Evolutionary conservation across 1,284 basidiomycete species (phyloP).

Genomic region (Acaromyces ingoldii): DNA sequence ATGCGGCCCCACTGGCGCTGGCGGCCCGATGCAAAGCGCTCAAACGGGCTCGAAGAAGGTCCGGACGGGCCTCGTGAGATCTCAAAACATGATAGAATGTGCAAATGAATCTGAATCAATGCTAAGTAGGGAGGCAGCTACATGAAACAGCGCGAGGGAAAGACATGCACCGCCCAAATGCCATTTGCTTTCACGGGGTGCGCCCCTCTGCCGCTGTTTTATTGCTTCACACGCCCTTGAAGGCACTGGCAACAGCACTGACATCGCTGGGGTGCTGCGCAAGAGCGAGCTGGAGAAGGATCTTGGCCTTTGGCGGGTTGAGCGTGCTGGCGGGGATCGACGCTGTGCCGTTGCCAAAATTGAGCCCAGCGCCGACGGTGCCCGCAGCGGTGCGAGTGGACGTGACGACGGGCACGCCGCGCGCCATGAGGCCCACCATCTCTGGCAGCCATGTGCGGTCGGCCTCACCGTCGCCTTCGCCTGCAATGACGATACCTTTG

Average conservation of each 20-base stretch:
- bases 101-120: too few relatives aligned
- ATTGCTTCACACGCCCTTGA: neutral
- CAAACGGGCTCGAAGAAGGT: too few relatives aligned
- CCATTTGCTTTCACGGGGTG: too few relatives aligned
- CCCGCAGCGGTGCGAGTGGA: slow-evolving; percentile 20
- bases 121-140: too few relatives aligned
- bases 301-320: slow-evolving; percentile 26
- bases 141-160: too few relatives aligned
- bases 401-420: slow-evolving; percentile 15
- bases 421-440: slow-evolving; percentile 5
- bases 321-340: slow-evolving; percentile 17
- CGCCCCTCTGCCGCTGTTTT: too few relatives aligned
- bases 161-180: too few relatives aligned
- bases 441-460: slow-evolving; percentile 4
- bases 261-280: neutral
- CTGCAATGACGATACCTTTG: slow-evolving; percentile 40
- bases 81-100: too few relatives aligned
- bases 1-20: too few relatives aligned
- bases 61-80: too few relatives aligned
- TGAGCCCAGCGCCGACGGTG: slow-evolving; percentile 3
- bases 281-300: slow-evolving; percentile 14
- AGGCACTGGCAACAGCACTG: neutral
- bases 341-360: neutral
- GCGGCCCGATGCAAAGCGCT: too few relatives aligned
- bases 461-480: slow-evolving; percentile 30